A percentile compares a stretch with the other conserved stretches of the same genome.
phyloP scores from a whole-genome alignment of 306 rosid species.

The Dalbergia cultrata region DNA sequence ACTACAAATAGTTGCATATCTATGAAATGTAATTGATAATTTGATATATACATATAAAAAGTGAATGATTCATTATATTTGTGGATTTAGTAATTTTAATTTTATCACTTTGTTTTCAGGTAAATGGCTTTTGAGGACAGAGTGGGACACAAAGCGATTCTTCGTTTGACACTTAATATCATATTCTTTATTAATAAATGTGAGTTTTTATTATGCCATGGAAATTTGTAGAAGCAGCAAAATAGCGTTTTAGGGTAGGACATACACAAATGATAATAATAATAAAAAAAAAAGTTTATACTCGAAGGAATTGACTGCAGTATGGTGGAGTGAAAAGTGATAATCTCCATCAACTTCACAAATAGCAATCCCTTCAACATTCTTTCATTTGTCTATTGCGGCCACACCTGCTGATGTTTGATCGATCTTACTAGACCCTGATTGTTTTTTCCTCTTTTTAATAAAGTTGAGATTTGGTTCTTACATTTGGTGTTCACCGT shows the following conservation, averaged over 20 bases:
- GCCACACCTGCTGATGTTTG: background rate
- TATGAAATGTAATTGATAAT: background rate
- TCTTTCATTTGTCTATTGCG: background rate
- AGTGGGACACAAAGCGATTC: background rate
- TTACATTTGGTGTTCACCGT: background rate
- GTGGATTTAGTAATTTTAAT: background rate
- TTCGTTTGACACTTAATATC: background rate
- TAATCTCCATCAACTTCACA: background rate
- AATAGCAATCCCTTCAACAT: background rate
- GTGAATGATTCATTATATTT: background rate
- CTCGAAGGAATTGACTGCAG: background rate
- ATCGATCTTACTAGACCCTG: background rate
- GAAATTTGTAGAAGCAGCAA: too few relatives aligned
- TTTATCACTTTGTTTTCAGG: constrained; percentile 48
- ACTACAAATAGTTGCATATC: constrained; percentile 13
- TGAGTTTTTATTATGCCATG: background rate
- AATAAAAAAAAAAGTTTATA: too few relatives aligned
- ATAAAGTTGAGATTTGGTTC: background rate
- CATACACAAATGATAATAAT: background rate
- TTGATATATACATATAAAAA: background rate
- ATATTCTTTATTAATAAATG: constrained; percentile 6
- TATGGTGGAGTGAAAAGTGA: background rate
- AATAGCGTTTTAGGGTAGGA: background rate
- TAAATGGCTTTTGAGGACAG: constrained; percentile 38
- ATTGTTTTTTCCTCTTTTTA: background rate